A percentile compares a stretch with the other conserved stretches of the same genome.
phyloP scores from a whole-genome alignment of 2,329 filamentous ascomycete genomes.

The Dothidotthia symphoricarpi region DNA sequence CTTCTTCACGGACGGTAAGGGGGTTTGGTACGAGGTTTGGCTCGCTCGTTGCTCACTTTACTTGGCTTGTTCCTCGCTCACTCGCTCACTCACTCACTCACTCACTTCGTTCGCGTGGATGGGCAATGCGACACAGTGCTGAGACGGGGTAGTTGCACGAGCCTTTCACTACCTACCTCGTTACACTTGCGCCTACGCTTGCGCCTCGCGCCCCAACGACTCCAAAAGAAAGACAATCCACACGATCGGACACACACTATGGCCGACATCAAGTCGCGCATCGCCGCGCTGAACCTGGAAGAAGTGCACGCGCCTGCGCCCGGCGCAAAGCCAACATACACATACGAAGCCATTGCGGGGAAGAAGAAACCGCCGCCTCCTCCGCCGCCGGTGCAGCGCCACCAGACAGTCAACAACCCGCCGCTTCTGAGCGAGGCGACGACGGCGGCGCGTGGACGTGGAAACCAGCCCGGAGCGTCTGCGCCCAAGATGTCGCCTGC shows the following conservation, averaged over 20 bases:
- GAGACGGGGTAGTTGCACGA: too few species aligned
- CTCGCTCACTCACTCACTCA: slow-evolving; percentile 1
- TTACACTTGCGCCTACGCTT: too few species aligned
- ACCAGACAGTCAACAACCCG: slow-evolving; percentile 43
- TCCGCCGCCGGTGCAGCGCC: slow-evolving; percentile 39
- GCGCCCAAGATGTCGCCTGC: slow-evolving; percentile 28
- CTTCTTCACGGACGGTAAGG: too few species aligned
- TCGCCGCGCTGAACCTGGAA: slow-evolving; percentile 50
- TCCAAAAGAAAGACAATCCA: too few species aligned
- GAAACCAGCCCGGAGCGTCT: slow-evolving; percentile 40
- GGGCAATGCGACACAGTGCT: too few species aligned
- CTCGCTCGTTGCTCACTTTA: too few species aligned
- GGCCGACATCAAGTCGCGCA: slow-evolving; percentile 48
- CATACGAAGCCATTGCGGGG: slow-evolving; percentile 32
- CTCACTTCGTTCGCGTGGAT: slow-evolving; percentile 5
- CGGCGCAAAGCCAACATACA: slow-evolving; percentile 35
- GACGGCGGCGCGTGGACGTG: slow-evolving; percentile 32
- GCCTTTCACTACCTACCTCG: too few species aligned
- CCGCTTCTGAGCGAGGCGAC: slow-evolving; percentile 40
- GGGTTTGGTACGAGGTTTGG: too few species aligned
- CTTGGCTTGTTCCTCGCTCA: background rate
- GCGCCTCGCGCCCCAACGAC: too few species aligned
- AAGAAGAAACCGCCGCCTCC: slow-evolving; percentile 41
- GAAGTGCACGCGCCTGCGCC: slow-evolving; percentile 44
- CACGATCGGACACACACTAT: slow-evolving; percentile 14